Evolutionary conservation across 495 filamentous ascomycete genomes (phyloP).

Genomic region (Penicillium cataractarum): DNA sequence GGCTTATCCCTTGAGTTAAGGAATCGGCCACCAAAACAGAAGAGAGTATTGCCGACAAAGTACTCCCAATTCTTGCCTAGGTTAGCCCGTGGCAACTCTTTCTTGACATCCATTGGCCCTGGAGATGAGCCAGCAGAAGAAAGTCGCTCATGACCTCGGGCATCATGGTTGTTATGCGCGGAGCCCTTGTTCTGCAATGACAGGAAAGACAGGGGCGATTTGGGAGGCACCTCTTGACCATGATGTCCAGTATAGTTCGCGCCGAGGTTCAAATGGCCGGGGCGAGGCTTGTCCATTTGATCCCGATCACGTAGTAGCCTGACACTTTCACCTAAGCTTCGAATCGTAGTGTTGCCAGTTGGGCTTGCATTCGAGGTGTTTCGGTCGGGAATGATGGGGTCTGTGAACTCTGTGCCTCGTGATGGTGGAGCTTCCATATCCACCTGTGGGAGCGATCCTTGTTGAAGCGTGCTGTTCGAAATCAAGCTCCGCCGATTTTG

Average conservation of each 20-base stretch:
- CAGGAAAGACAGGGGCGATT: slow-evolving; percentile 74
- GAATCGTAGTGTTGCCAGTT: slow-evolving; percentile 63
- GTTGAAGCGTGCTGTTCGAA: slow-evolving; percentile 47
- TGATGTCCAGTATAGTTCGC: slow-evolving; percentile 54
- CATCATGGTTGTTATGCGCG: slow-evolving; percentile 50
- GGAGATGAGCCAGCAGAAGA: slow-evolving; percentile 78
- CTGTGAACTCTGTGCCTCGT: slow-evolving; percentile 78
- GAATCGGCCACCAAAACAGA: slow-evolving; percentile 80
- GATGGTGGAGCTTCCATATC: slow-evolving; percentile 70
- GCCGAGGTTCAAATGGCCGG: slow-evolving; percentile 60
- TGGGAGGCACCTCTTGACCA: slow-evolving; percentile 57
- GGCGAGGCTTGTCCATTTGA: slow-evolving; percentile 50
- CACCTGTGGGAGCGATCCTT: slow-evolving; percentile 43
- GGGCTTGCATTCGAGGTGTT: slow-evolving; percentile 76
- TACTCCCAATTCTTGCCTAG: slow-evolving; percentile 83
- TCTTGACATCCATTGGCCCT: slow-evolving; percentile 41
- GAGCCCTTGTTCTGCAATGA: slow-evolving; percentile 54
- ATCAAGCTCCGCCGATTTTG: slow-evolving; percentile 55
- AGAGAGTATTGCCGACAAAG: slow-evolving; percentile 88
- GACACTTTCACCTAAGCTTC: slow-evolving; percentile 74
- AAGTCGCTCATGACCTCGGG: slow-evolving; percentile 72
- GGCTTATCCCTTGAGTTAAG: slow-evolving; percentile 88
- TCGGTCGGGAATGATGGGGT: slow-evolving; percentile 61
- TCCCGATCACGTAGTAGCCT: slow-evolving; percentile 66
- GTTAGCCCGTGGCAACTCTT: slow-evolving; percentile 37